Evolutionary conservation across 2,329 filamentous ascomycete species (phyloP), one percentile per base, ranked within the genome.

Genomic region (Penicillium sp.): DNA sequence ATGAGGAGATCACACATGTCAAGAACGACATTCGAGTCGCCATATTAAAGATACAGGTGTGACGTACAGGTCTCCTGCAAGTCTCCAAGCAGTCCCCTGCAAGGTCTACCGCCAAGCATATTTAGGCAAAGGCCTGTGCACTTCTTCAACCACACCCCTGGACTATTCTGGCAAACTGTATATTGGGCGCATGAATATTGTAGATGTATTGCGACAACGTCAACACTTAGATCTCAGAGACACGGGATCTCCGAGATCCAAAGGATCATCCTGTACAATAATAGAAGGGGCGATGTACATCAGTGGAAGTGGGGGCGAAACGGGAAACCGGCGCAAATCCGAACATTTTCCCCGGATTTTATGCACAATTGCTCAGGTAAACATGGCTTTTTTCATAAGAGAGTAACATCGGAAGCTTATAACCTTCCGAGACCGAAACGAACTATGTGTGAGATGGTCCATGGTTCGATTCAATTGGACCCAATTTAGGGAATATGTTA

Each of bases 1-100:
- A 48, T 43, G 26, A 38, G 19, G 24, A 24, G 13, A 17, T 35
- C 46, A 33, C 46, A 44, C 45, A 48, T 44, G 47, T 49, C 33
- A 24, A 45, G 12, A 13, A n/a, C 12, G 32, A 22, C 12, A 45
- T 35, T 19, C 31, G 17, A 28, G 10, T 29, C 5, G 6, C 13
- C 19, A 34, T 22, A 43, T 32, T 9, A 12, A 33, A 41, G n/a
- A 32, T 43, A 38, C 13, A 39, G 22, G 33, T 45, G 22, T 44
- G 21, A 26, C 15, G 24, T 43, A 38, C 33, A 31, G 22, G 35
- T 28, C 21, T 19, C 9, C 17, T 21, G 9, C 21, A 21, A 47
- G 38, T 42, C 45, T 29, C 6, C 37, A 46, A 19, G 9, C 15
- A 47, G 38, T 42, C 45, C 22, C 9, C 31, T 50, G 43, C 21